These are phyloP conservation scores for Cochlearia excelsa DNA, from an alignment of 345 rosid genomes.

Conservation along the genomic window DNA sequence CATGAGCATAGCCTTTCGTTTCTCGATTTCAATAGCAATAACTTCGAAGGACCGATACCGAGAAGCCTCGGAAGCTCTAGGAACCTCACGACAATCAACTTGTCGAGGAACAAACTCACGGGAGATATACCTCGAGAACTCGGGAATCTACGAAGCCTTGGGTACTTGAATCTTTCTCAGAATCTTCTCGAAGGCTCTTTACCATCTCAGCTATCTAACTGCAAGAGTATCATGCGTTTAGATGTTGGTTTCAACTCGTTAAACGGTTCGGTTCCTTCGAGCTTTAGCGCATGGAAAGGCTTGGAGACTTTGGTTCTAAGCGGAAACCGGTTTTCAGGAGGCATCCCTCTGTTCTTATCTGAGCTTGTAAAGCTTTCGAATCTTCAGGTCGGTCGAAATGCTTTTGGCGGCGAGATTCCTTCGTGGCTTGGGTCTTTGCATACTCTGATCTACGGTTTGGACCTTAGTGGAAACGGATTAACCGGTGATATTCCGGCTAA, in stretches of 20 bases:
- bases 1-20: conserved; percentile 40
- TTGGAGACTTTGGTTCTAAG: conserved; percentile 54
- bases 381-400: conserved; percentile 61
- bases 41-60: conserved; percentile 58
- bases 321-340: conserved; percentile 57
- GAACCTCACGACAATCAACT: conserved; percentile 46
- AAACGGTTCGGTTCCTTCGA: conserved; percentile 54
- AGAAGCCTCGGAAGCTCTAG: conserved; percentile 49
- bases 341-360: conserved; percentile 54
- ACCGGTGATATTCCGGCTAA: conserved; percentile 54
- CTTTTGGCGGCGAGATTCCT: conserved; percentile 67
- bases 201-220: conserved; percentile 58
- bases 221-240: conserved; percentile 40
- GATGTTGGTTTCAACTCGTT: conserved; percentile 64
- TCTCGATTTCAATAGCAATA: conserved; percentile 60
- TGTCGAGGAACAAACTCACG: conserved; percentile 59
- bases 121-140: conserved; percentile 58
- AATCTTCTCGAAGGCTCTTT: conserved; percentile 60
- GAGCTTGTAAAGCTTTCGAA: conserved; percentile 48
- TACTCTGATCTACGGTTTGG: conserved; percentile 49
- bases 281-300: conserved; percentile 48
- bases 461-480: conserved; percentile 59
- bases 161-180: conserved; percentile 48
- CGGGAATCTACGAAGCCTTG: conserved; percentile 49
- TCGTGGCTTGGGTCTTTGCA: conserved; percentile 47